Base-by-base conservation (phyloP, 768 basidiomycete genomes). In the Naganishia vaughanmartiniae region DNA sequence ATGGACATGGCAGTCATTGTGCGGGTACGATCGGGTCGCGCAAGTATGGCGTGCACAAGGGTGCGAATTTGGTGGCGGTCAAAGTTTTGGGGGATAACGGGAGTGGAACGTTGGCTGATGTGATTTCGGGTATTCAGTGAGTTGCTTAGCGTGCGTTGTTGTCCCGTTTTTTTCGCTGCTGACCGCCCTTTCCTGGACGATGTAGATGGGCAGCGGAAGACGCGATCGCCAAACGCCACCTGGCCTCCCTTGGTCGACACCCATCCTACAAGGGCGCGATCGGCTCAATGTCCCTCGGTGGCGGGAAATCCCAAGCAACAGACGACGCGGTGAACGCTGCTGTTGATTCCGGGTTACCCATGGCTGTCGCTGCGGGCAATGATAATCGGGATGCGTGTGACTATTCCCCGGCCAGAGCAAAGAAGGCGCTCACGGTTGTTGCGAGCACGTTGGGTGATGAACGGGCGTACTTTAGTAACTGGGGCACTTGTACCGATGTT, bases 41-140 rank as follows among this genome's bases (percentile, higher is more conserved):
- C 77, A 90, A 89, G 82, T 98, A 92, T 77, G 96, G 96, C 83
- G 93, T 99, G 54, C 93, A 96, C 63, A 98, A 99, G 88, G 86
- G 86, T 72, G 95, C 93, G 67, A 86, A 91, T 72, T 24, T 82
- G 30, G 77, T 81, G 46, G 80, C 80, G 63, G 80, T 82, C 76
- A 82, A 82, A 75, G 83, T 84, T 24, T 87, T 97, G 56, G 93
- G 93, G n/a, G 88, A 89, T 57, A 91, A 94, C 75, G 96, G 96
- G 42, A 91, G 89, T 73, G 96, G 96, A 10, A 86, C 89, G 68
- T 96, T 97, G 94, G 88, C 89, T 53, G 94, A 98, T 77, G 96
- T 98, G 73, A 84, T 98, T 60, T 85, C 84, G 11, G 96, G 95
- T 78, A 93, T 97, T 21, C 60, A 67, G 83, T 85, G 28, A 76